Percentiles rank a stretch among this genome's conserved stretches.
phyloP scores from a whole-genome alignment of 495 filamentous ascomycete species.

The Annulohypoxylon nitens region DNA sequence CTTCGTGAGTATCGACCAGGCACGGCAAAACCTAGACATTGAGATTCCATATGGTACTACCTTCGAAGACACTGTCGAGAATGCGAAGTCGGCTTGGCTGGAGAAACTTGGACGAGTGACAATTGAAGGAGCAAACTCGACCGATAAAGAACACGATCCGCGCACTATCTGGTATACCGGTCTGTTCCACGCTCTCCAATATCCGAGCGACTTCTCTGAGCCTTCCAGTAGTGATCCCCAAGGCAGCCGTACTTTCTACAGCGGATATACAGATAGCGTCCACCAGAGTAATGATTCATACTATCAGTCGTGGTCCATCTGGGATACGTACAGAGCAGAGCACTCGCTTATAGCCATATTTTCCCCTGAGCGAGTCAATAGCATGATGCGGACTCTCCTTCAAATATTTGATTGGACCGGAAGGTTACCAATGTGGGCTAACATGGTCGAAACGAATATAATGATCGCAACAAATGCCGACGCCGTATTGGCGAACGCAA shows the following conservation, averaged over 20 bases:
- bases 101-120: slow-evolving; percentile 51
- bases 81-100: slow-evolving; percentile 47
- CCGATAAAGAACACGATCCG: slow-evolving; percentile 48
- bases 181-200: slow-evolving; percentile 52
- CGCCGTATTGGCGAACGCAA: slow-evolving; percentile 52
- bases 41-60: slow-evolving; percentile 47
- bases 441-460: slow-evolving; percentile 54
- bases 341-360: slow-evolving; percentile 51
- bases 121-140: slow-evolving; percentile 50
- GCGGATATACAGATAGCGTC: slow-evolving; percentile 51
- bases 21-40: slow-evolving; percentile 51
- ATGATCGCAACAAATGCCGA: slow-evolving; percentile 55
- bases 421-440: slow-evolving; percentile 53
- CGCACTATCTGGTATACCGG: slow-evolving; percentile 53
- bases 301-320: slow-evolving; percentile 55
- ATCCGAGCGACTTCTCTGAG: slow-evolving; percentile 53
- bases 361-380: slow-evolving; percentile 50
- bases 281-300: slow-evolving; percentile 50
- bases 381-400: slow-evolving; percentile 52
- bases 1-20: slow-evolving; percentile 53
- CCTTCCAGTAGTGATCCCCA: slow-evolving; percentile 31
- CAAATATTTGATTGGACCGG: slow-evolving; percentile 53
- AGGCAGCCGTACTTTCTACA: slow-evolving; percentile 47
- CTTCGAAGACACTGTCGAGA: slow-evolving; percentile 47
- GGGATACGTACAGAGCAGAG: slow-evolving; percentile 53